Evolutionary conservation across 1,284 basidiomycete species (phyloP), one percentile per base, ranked within the genome.

Genomic region (Leccinum pallidistipes): DNA sequence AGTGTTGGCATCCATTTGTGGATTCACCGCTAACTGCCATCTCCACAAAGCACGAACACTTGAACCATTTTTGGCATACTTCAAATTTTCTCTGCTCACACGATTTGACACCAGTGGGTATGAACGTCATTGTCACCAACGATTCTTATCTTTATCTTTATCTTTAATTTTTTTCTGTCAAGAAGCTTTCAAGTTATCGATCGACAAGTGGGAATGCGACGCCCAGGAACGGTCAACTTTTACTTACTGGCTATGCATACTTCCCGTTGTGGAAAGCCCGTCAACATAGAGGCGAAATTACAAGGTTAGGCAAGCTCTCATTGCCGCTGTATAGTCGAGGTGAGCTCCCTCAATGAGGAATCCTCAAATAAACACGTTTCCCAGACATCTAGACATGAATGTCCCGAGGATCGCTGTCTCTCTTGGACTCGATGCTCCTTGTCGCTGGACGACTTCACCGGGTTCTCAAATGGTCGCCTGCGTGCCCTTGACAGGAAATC

Each of bases 201-300:
- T 34, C 47, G 36, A 62, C 51, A 40, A 38, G 32, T 53, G 27
- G 32, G 47, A 56, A 40, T 50, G 49, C 32, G 27, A 34, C 55
- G 24, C 45, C 29, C 54, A 60, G 61, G 56, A 31, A 58, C 64
- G 18, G 18, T 16, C 29, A 29, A 43, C 38, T n/a, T 54, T 52
- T 21, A 53, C 34, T 16, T n/a, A 2, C 3, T 56, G 29, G 52
- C 47, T 14, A 51, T 52, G 31, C 38, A 43, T 43, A 45, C 43
- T 56, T 53, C 47, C 55, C 32, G 12, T 62, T 65, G 50, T 8
- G 57, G 58, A 38, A 63, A 60, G 4, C n/a, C 43, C 53, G 9
- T 29, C 43, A 31, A 29, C 27, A 11, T 49, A 24, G 47, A 60
- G 29, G 18, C 4, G 34, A 50, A 9, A 31, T 49, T n/a, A 55